These are phyloP conservation scores for Phytophthora tentaculata DNA, from an alignment of 352 stramenopile genomes.

Conservation along the genomic window DNA sequence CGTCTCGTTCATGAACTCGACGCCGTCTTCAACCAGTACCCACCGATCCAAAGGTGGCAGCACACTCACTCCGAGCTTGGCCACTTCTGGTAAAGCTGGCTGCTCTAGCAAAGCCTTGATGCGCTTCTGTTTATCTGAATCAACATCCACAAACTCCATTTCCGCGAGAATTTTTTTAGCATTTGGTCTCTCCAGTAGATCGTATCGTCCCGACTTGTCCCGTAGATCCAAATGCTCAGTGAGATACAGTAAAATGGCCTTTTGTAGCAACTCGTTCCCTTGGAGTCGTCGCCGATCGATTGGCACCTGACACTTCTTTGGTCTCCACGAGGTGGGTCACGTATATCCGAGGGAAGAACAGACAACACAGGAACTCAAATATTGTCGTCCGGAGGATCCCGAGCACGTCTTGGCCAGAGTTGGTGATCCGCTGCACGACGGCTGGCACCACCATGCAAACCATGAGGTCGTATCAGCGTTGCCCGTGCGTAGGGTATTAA, in stretches of 20 bases:
- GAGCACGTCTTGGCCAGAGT: slow-evolving; percentile 23
- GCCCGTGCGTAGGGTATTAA: slow-evolving; percentile 57
- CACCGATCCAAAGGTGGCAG: slow-evolving; percentile 17
- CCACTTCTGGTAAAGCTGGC: too few relatives aligned
- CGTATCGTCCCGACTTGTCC: slow-evolving; percentile 45
- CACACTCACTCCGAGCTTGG: too few relatives aligned
- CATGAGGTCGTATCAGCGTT: slow-evolving; percentile 56
- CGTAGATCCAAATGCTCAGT: slow-evolving; percentile 41
- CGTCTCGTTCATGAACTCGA: slow-evolving; percentile 52
- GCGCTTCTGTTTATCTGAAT: too few relatives aligned
- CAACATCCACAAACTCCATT: too few relatives aligned
- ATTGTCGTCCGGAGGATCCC: background rate
- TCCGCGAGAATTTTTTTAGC: too few relatives aligned
- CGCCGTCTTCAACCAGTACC: slow-evolving; percentile 43
- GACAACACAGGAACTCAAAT: slow-evolving; percentile 13
- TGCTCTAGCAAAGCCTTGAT: too few relatives aligned
- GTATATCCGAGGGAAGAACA: slow-evolving; percentile 16
- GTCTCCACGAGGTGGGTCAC: slow-evolving; percentile 35
- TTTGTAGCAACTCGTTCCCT: slow-evolving; percentile 54
- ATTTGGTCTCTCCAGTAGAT: slow-evolving; percentile 42
- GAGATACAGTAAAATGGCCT: slow-evolving; percentile 53
- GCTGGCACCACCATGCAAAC: slow-evolving; percentile 62
- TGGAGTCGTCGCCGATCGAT: slow-evolving; percentile 34
- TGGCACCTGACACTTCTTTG: slow-evolving; percentile 33
- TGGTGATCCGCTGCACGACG: slow-evolving; percentile 43